Evolutionary conservation across 2,329 filamentous ascomycete genomes (phyloP), one percentile per base, ranked within the genome.

Genomic region (Uncinocarpus reesii): DNA sequence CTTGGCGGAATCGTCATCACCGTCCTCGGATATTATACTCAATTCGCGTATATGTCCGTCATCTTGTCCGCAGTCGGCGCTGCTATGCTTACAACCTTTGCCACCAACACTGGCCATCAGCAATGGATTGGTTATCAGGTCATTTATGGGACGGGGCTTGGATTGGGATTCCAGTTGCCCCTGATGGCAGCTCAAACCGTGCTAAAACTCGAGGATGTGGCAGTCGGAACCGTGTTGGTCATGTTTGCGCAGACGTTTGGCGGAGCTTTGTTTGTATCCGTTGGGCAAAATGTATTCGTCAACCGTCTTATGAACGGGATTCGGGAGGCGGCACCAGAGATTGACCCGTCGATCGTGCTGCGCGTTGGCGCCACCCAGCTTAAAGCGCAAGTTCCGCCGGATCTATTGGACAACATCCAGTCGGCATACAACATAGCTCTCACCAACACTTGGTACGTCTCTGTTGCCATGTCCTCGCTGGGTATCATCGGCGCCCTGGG

Each of bases 361-460:
- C 56, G 56, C 1, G 67, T 68, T 7, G 76, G 76, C 24, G 75
- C 76, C 1, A 87, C 82, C 0, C 72, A 79, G 41, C 68, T 89
- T 18, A 73, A 75, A 51, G 58, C 66, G 0, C 59, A 68, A 2
- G 76, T 86, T 16, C 67, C 74, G 0, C 54, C 64, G 0, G 56
- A 77, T 51, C 75, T 71, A 50, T 61, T 81, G 3, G 58, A 62
- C 1, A 65, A 68, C 0, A 80, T 88, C 7, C 67, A 80, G 1
- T 53, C 67, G 0, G 81, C 80, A 0, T 86, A 86, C 65, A 85
- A 84, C 58, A 60, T 68, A 20, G 71, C 80, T 0, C 62, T 86
- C 31, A 71, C 72, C 1, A 65, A 73, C 50, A 74, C 74, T 0
- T 86, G 83, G 58, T 75, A 77, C 52, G 76, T 84, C 7, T 74